Evolutionary conservation across 805 yeast species (phyloP).

Genomic region (Sugiyamaella boreocaroliniensis): DNA sequence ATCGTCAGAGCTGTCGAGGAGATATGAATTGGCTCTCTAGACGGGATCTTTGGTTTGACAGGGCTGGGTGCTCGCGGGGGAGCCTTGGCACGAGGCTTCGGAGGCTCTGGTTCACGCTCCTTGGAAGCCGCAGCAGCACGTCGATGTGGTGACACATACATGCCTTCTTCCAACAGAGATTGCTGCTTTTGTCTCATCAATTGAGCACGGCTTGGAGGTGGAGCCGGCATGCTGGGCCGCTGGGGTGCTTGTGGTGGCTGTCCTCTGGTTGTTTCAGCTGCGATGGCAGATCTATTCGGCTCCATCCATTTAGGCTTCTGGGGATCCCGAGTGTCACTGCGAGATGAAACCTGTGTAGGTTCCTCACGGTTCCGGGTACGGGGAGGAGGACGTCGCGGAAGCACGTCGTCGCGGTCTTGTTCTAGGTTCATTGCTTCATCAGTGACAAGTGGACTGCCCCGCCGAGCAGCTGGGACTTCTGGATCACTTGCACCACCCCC

Average conservation of each 20-base stretch:
- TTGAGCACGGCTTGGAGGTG: slow-evolving; percentile 21
- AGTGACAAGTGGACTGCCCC: not conserved
- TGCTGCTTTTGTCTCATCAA: slow-evolving; percentile 14
- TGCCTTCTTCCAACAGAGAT: slow-evolving; percentile 12
- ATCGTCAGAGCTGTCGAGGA: slow-evolving; percentile 29
- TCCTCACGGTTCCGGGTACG: not conserved
- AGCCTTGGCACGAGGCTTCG: slow-evolving; percentile 15
- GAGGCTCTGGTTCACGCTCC: not conserved
- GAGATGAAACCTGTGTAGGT: not conserved
- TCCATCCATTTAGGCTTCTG: not conserved
- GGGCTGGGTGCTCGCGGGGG: slow-evolving; percentile 13
- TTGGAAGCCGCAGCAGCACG: slow-evolving; percentile 8
- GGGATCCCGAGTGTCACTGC: not conserved
- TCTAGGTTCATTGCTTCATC: slow-evolving; percentile 11
- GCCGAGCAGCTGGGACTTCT: not conserved
- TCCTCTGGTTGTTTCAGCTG: not conserved
- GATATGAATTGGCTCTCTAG: slow-evolving; percentile 22
- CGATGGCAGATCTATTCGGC: not conserved
- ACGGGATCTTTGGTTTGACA: slow-evolving; percentile 13
- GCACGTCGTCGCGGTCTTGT: slow-evolving; percentile 7
- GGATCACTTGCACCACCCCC: slow-evolving; percentile 38
- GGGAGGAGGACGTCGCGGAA: slow-evolving; percentile 6
- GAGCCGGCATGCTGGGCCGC: not conserved
- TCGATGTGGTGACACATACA: slow-evolving; percentile 15
- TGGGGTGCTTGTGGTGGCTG: not conserved